A percentile compares a stretch with the other conserved stretches of the same genome.
These are phyloP conservation scores for Delitschia confertaspora DNA, from an alignment of 495 filamentous ascomycete species.

Conservation along the genomic window DNA sequence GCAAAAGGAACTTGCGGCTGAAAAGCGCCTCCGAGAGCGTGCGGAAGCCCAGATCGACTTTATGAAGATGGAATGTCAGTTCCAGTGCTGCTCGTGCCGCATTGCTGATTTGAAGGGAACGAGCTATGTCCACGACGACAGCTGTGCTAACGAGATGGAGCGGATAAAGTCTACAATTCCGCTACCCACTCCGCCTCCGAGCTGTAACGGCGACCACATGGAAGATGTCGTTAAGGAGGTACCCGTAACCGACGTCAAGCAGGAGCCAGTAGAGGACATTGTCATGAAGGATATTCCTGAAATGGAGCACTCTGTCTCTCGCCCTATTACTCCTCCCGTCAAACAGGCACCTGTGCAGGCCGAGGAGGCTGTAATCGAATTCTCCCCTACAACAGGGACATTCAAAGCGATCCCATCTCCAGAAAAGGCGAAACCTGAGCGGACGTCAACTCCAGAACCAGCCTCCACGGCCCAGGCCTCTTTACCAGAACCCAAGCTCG, in stretches of 20 bases:
- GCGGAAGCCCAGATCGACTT: slow-evolving; percentile 72
- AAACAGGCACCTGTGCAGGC: neutral
- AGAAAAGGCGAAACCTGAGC: slow-evolving; percentile 2
- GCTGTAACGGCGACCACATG: slow-evolving; percentile 20
- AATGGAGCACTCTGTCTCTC: neutral
- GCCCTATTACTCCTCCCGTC: neutral
- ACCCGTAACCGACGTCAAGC: slow-evolving; percentile 3
- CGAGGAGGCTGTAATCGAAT: slow-evolving; percentile 17
- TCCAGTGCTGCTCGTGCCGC: slow-evolving; percentile 60
- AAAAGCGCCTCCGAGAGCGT: slow-evolving; percentile 55
- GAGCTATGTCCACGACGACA: slow-evolving; percentile 44
- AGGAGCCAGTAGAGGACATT: slow-evolving; percentile 6
- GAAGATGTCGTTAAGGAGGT: slow-evolving; percentile 1
- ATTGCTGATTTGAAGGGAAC: slow-evolving; percentile 44
- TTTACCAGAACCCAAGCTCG: slow-evolving; percentile 11
- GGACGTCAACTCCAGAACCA: slow-evolving; percentile 4
- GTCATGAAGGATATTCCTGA: neutral
- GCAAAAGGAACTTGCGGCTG: slow-evolving; percentile 52
- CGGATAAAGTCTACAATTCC: slow-evolving; percentile 27
- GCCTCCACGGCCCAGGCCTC: slow-evolving; percentile 2
- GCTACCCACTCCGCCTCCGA: slow-evolving; percentile 20
- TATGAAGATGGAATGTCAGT: slow-evolving; percentile 70
- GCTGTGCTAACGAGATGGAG: slow-evolving; percentile 26
- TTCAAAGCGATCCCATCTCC: slow-evolving; percentile 21
- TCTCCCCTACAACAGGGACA: slow-evolving; percentile 32